Evolutionary conservation across 2,329 filamentous ascomycete genomes (phyloP), one percentile per base, ranked within the genome.

Genomic region (Diplodia intermedia): DNA sequence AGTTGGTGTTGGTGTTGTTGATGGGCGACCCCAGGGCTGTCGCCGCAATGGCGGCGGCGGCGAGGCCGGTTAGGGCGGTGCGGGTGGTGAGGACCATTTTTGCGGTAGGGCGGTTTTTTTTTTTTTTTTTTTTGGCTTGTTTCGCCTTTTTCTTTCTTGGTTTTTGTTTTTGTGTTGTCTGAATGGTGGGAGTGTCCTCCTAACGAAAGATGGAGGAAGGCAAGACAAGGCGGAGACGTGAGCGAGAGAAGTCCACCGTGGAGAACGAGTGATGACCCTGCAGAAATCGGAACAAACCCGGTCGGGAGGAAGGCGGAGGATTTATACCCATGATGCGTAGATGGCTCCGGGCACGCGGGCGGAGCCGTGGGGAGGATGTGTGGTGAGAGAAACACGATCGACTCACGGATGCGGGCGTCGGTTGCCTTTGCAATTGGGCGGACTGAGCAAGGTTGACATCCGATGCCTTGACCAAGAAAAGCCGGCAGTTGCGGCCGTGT

Each of bases 321-420:
- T 49, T 43, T 43, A 26, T 14, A 26, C 40, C 57, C 40, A 18
- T 20, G 40, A 18, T 60, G 23, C 56, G 56, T 60, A 47, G 38
- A 29, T 47, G 29, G 4, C 56, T 60, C 56, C 38, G 56, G 33
- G 33, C 36, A 60, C 11, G 56, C 53, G 29, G 38, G 31, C 9
- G 20, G 56, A 38, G 23, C 56, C 56, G 56, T 60, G 56, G 56
- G 33, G 33, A 29, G 31, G 52, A 31, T 11, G 36, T 23, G 36
- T 60, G 56, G 38, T 60, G 56, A 60, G 38, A 26, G 56, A 40
- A 18, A 38, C 18, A 56, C 54, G 36, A 33, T 33, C 54, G 31
- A 56, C 54, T 11, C 36, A 23, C 56, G 33, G 36, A 60, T 26
- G 12, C 15, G 36, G 36, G 38, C 26, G 50, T 53, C 50, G 50